Base-by-base conservation (phyloP, 179 eudicot genomes). In the Silene vulgaris region DNA sequence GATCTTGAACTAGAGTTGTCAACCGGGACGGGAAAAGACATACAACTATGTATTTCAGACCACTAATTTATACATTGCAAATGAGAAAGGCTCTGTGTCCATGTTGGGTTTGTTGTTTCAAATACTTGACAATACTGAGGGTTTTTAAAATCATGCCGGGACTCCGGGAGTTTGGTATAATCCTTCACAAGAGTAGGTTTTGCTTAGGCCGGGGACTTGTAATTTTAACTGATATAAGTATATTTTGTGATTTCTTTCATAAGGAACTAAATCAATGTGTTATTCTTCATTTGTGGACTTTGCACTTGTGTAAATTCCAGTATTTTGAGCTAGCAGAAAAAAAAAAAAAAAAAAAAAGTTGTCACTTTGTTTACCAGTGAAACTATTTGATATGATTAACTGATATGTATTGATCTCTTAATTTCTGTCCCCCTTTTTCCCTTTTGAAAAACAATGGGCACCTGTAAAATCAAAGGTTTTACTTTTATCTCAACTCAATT, bases 391-490 rank as follows among this genome's bases (percentile, higher is more conserved):
- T 30, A 30, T 17, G 43, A 23, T 23, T 23, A 23, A 23, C 26
- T 23, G 26, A 23, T 23, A 23, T 23, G 1, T 23, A 23, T 23
- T 23, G 26, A 23, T 23, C 1, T 23, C 26, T 23, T 23, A 23
- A 1, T 23, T 23, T 23, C 26, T 0, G 1, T 0, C 26, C 26
- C 26, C 26, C 1, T 1, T 23, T 23, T 23, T 23, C 26, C 26
- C 26, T 23, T 23, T 23, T 23, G 26, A 23, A 23, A 23, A 23
- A 23, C 26, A 23, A 23, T 23, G 26, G 26, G 17, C 13, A 35
- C 17, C 28, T 40, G 81, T 77, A 84, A 94, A 88, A 85, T 76
- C 87, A 77, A 89, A 94, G 96, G 97, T 73, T 32, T 4, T 32
- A 32, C 29, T 26, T 66, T 17, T 73, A 12, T 30, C 28, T 70